Percentiles rank a stretch among this genome's conserved stretches.
Conservation (phyloP, 345 rosid genomes). For the Moricandia arvensis region DNA sequence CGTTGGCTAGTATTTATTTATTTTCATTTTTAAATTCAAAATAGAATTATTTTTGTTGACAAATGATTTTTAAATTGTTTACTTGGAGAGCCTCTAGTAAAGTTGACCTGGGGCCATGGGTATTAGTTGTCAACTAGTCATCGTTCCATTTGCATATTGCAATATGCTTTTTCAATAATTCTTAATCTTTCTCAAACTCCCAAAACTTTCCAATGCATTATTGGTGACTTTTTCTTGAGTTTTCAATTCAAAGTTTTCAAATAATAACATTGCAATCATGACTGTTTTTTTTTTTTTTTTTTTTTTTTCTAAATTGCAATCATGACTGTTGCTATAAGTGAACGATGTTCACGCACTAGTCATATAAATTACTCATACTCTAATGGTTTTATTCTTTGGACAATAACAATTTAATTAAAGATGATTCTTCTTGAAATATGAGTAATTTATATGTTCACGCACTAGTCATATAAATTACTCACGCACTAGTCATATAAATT, state of each 20-base stretch:
- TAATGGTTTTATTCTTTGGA: too few relatives aligned
- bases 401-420: too few relatives aligned
- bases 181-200: not conserved
- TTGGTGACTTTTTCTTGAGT: slow-evolving; percentile 10
- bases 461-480: too few relatives aligned
- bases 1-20: not conserved
- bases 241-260: not conserved
- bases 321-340: too few relatives aligned
- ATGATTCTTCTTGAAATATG: too few relatives aligned
- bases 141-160: not conserved
- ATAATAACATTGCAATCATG: not conserved
- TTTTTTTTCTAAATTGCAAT: too few relatives aligned
- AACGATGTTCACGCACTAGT: not conserved
- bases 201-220: not conserved
- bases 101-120: not conserved
- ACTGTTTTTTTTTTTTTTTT: too few relatives aligned
- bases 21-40: not conserved
- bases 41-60: not conserved
- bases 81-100: not conserved
- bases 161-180: not conserved
- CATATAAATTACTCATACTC: not conserved
- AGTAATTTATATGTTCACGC: too few relatives aligned
- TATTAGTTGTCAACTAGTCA: not conserved
- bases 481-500: too few relatives aligned
- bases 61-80: not conserved